phyloP scores from a whole-genome alignment of 2,329 filamentous ascomycete genomes.

The Penicillium crustosum region DNA sequence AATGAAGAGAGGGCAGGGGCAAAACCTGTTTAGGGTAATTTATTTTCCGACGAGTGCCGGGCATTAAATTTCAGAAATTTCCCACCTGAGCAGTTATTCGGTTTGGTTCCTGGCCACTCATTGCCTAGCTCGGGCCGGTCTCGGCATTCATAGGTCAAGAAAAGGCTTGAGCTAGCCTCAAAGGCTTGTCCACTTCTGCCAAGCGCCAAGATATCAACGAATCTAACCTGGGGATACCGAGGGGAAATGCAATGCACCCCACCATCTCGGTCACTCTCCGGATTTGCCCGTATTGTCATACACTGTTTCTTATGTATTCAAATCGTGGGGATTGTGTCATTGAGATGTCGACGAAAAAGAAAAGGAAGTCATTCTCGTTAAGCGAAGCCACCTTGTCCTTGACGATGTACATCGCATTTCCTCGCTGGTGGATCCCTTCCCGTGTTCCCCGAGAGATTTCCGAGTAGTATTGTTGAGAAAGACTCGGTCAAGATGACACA shows the following conservation, averaged over 20 bases:
- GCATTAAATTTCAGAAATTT: neutral
- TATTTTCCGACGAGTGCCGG: neutral
- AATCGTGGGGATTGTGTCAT: neutral
- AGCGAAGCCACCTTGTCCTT: neutral
- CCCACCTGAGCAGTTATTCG: neutral
- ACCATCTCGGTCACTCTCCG: neutral
- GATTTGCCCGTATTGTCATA: neutral
- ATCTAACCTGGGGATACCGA: neutral
- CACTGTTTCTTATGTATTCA: neutral
- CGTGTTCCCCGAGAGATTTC: neutral
- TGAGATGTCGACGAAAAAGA: neutral
- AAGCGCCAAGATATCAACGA: constrained; percentile 1
- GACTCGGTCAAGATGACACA: neutral
- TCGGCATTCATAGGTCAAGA: neutral
- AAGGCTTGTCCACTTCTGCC: constrained; percentile 1
- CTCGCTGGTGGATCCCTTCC: neutral
- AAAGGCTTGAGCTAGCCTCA: neutral
- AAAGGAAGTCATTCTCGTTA: neutral
- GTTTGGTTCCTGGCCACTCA: neutral
- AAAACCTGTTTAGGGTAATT: neutral
- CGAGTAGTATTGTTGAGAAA: neutral
- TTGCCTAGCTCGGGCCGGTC: neutral
- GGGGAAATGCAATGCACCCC: neutral
- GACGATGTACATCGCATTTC: neutral
- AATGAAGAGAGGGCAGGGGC: too few species aligned